Percentiles rank a stretch among this genome's conserved stretches.
phyloP scores from a whole-genome alignment of 768 basidiomycete genomes.

The Mycena epipterygia region DNA sequence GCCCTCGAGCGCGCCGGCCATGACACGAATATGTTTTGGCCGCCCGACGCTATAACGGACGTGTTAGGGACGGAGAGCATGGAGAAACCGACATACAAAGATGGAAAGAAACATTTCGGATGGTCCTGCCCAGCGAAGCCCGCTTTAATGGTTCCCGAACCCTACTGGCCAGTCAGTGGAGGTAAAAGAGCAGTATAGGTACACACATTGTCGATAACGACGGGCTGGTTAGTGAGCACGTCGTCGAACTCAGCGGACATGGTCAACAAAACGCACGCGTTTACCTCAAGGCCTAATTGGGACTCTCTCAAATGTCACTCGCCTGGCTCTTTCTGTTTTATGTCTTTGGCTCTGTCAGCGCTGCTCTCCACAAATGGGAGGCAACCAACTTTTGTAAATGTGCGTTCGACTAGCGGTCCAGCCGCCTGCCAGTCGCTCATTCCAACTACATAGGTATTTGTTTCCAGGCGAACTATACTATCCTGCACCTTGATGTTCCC shows the following conservation, averaged over 20 bases:
- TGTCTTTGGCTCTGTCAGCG: conserved; percentile 46
- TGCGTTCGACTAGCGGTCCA: conserved; percentile 44
- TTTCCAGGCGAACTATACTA: conserved; percentile 89
- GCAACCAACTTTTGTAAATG: conserved; percentile 95
- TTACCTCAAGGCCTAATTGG: conserved; percentile 16
- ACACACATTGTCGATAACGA: conserved; percentile 97
- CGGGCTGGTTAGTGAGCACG: conserved; percentile 97
- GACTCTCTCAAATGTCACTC: conserved; percentile 10
- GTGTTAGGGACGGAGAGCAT: conserved; percentile 39
- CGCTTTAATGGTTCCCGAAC: conserved; percentile 98
- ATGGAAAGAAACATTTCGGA: conserved; percentile 99
- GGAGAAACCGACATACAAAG: conserved; percentile 81
- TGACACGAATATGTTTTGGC: conserved; percentile 97
- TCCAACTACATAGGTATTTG: conserved; percentile 85
- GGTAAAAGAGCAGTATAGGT: conserved; percentile 17
- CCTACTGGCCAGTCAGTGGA: conserved; percentile 65
- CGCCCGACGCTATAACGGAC: conserved; percentile 81
- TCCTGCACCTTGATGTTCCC: conserved; percentile 83
- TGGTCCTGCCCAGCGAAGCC: conserved; percentile 99
- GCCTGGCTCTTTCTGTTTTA: conserved; percentile 24
- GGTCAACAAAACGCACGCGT: conserved; percentile 29
- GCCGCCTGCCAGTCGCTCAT: conserved; percentile 21
- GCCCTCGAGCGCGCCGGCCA: conserved; percentile 97
- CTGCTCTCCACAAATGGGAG: conserved; percentile 81
- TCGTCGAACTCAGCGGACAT: conserved; percentile 94